phyloP scores from a whole-genome alignment of 768 basidiomycete genomes.

The Butyriboletus loyo region DNA sequence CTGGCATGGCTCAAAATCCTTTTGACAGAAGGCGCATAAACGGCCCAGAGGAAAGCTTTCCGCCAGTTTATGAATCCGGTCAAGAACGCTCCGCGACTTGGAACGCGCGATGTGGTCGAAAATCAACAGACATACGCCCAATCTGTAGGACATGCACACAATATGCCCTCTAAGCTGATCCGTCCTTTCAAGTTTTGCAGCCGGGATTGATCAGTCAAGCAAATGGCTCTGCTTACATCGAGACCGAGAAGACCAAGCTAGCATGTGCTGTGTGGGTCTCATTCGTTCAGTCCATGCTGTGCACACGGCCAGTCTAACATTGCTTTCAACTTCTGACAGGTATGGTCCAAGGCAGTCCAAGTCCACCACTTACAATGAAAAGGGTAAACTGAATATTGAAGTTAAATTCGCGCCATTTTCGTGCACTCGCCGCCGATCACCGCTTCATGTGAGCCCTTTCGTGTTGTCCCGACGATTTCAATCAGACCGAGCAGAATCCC shows the following conservation, averaged over 20 bases:
- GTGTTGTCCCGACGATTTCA: neutral
- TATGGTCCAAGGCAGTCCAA: conserved; percentile 87
- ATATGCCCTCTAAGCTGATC: neutral
- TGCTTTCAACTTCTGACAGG: conserved; percentile 35
- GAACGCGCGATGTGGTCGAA: conserved; percentile 47
- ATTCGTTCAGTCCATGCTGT: neutral
- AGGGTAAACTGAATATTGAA: conserved; percentile 88
- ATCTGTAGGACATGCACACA: conserved; percentile 61
- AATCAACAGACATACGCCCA: conserved; percentile 67
- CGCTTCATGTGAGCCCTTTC: conserved; percentile 67
- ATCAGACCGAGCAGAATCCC: conserved; percentile 2
- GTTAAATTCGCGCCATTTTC: conserved; percentile 97
- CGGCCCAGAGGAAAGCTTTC: conserved; percentile 81
- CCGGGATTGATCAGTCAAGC: conserved; percentile 90
- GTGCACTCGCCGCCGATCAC: conserved; percentile 69
- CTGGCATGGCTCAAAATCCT: conserved; percentile 46
- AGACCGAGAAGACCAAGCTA: conserved; percentile 87
- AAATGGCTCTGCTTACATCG: conserved; percentile 96
- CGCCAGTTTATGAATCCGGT: conserved; percentile 55
- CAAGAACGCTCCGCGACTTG: conserved; percentile 23
- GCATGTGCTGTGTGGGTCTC: conserved; percentile 88
- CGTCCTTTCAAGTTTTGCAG: conserved; percentile 63
- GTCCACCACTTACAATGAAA: conserved; percentile 78
- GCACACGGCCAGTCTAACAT: neutral
- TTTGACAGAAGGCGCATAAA: conserved; percentile 88